Percentiles rank a stretch among this genome's conserved stretches.
Conservation (phyloP, 768 basidiomycete genomes). For the Tulasnella sp. region DNA sequence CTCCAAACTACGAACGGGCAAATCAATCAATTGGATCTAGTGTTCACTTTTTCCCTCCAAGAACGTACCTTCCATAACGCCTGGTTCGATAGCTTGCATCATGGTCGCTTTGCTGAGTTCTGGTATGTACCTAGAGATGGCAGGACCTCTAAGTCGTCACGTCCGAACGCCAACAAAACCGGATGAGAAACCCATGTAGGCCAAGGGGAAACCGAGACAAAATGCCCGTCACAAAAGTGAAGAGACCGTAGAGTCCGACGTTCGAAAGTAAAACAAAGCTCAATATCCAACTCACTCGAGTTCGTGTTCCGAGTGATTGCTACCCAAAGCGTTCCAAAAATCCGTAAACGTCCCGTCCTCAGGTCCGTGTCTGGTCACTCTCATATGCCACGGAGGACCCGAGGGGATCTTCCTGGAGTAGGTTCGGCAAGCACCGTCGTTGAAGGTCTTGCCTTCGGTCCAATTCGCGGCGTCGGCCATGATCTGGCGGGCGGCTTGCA, state of each 20-base stretch:
- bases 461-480: constrained; percentile 5
- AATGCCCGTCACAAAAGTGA: background rate
- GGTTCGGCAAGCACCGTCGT: constrained; percentile 7
- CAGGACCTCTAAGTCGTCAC: background rate
- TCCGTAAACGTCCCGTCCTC: constrained; percentile 1
- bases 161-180: background rate
- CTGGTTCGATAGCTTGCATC: constrained; percentile 7
- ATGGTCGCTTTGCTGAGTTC: constrained; percentile 1
- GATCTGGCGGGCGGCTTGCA: background rate
- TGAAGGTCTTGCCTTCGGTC: constrained; percentile 12
- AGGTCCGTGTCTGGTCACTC: constrained; percentile 10
- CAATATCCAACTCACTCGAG: background rate
- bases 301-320: constrained; percentile 2
- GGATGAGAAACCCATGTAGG: background rate
- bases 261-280: background rate
- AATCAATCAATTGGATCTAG: background rate
- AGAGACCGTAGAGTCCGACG: background rate
- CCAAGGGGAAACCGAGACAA: background rate
- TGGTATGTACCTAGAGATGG: constrained; percentile 5
- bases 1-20: background rate
- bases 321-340: constrained; percentile 7
- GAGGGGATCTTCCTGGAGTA: constrained; percentile 3
- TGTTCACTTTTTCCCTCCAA: background rate
- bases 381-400: constrained; percentile 5
- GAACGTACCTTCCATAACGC: constrained; percentile 12